These are phyloP conservation scores for Paxillus involutus DNA, from an alignment of 768 basidiomycete species.

Conservation along the genomic window DNA sequence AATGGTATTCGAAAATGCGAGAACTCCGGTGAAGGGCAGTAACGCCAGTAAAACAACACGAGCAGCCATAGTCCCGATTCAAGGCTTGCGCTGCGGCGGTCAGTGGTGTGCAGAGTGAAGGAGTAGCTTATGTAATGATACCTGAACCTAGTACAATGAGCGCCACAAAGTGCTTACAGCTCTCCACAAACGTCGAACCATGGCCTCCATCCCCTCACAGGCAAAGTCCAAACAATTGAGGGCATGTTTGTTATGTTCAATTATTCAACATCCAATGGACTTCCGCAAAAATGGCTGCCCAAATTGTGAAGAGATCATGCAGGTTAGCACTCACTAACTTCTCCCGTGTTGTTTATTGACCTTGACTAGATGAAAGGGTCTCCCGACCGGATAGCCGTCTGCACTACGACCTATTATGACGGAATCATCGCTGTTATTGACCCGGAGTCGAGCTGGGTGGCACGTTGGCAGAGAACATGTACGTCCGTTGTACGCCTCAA, in stretches of 20 bases:
- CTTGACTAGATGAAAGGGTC: conserved; percentile 78
- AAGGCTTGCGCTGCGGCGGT: background rate
- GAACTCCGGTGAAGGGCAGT: conserved; percentile 38
- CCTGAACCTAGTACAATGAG: background rate
- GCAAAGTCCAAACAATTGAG: conserved; percentile 74
- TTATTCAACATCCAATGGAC: conserved; percentile 81
- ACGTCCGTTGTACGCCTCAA: conserved; percentile 29
- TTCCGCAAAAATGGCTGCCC: conserved; percentile 89
- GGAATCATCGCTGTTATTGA: conserved; percentile 87
- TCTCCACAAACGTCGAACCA: conserved; percentile 2
- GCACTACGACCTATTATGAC: conserved; percentile 92
- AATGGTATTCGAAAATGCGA: conserved; percentile 60
- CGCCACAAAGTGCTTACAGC: background rate
- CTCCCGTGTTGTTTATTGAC: background rate
- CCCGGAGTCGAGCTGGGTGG: conserved; percentile 91
- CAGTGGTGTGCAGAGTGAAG: background rate
- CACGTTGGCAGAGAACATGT: conserved; percentile 95
- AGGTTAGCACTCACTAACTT: conserved; percentile 49
- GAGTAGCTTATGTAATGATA: conserved; percentile 18
- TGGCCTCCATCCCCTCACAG: conserved; percentile 54
- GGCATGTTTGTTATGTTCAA: conserved; percentile 92
- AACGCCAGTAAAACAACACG: conserved; percentile 44
- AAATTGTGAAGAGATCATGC: conserved; percentile 94
- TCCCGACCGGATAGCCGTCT: conserved; percentile 76
- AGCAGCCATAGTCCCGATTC: conserved; percentile 39